Percentiles rank a stretch among this genome's conserved stretches.
Evolutionary conservation across 2,329 filamentous ascomycete genomes (phyloP).

Genomic region (Pseudogymnoascus sp.): DNA sequence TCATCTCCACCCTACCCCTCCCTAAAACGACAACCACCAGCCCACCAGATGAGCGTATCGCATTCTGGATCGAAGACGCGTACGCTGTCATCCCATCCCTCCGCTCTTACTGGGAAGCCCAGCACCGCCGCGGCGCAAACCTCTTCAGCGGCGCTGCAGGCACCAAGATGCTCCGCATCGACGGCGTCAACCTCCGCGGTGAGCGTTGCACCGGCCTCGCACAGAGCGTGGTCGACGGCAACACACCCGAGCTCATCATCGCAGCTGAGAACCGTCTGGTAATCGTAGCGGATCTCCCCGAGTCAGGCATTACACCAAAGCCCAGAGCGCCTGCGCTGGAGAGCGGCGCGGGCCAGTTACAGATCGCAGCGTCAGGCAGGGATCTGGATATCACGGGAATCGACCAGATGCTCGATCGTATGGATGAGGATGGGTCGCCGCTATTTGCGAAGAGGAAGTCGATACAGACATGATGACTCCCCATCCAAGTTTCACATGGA

Average conservation of each 20-base stretch:
- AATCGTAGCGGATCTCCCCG: constrained; percentile 16
- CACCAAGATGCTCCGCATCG: constrained; percentile 21
- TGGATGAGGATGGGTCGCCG: constrained; percentile 35
- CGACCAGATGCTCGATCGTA: constrained; percentile 47
- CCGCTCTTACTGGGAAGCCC: constrained; percentile 25
- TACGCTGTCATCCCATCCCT: constrained; percentile 25
- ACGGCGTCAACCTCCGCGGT: constrained; percentile 25
- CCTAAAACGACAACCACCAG: constrained; percentile 19
- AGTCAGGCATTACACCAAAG: constrained; percentile 8
- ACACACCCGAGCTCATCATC: constrained; percentile 22
- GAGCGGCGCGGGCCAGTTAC: constrained; percentile 18
- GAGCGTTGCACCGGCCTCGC: constrained; percentile 26
- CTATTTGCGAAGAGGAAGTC: constrained; percentile 39
- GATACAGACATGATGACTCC: constrained; percentile 13
- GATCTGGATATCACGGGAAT: constrained; percentile 56
- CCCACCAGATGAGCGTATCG: constrained; percentile 24
- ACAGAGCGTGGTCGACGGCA: constrained; percentile 18
- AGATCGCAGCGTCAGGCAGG: constrained; percentile 14
- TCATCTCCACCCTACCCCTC: constrained; percentile 25
- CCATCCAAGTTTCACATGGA: not conserved
- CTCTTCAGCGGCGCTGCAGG: constrained; percentile 18
- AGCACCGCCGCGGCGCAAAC: constrained; percentile 18
- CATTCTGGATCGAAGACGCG: constrained; percentile 27
- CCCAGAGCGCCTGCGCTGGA: not conserved
- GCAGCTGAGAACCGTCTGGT: constrained; percentile 26